Conservation (phyloP, 2,329 filamentous ascomycete species). For the Exophiala dermatitidis region DNA sequence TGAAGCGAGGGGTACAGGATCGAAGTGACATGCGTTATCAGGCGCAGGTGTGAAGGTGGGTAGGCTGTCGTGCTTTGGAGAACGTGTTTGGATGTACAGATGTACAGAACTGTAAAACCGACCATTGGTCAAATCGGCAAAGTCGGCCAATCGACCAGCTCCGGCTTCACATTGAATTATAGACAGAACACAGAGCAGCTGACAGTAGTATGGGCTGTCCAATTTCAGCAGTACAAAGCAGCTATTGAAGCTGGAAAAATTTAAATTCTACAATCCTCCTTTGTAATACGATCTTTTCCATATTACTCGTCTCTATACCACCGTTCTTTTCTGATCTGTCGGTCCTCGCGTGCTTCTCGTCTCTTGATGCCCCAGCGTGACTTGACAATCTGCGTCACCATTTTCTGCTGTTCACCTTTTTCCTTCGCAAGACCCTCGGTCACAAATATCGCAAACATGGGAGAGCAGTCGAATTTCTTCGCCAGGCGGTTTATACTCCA, state of each 20-base stretch:
- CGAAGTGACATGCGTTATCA: constrained; percentile 15
- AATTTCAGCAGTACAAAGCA: background rate
- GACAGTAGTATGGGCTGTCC: too few relatives aligned
- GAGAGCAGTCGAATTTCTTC: constrained; percentile 56
- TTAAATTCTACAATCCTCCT: background rate
- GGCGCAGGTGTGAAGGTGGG: constrained; percentile 1
- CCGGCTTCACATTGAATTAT: too few relatives aligned
- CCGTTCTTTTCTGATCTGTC: constrained; percentile 51
- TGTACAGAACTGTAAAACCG: background rate
- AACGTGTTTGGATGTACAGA: background rate
- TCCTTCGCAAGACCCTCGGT: constrained; percentile 45
- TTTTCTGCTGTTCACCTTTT: constrained; percentile 42
- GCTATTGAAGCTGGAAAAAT: background rate
- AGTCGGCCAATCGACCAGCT: background rate
- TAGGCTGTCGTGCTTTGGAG: constrained; percentile 1
- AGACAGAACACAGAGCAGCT: too few relatives aligned
- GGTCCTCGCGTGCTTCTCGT: constrained; percentile 54
- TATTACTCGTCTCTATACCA: constrained; percentile 54
- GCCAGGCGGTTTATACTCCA: constrained; percentile 56
- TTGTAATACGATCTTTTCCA: background rate
- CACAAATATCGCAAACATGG: constrained; percentile 56
- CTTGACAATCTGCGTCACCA: constrained; percentile 48
- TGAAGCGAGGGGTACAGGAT: constrained; percentile 6
- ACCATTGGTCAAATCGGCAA: background rate
- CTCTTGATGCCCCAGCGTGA: constrained; percentile 54